A percentile compares a stretch with the other conserved stretches of the same genome.
These are phyloP conservation scores for Ascochyta viciae-villosae DNA, from an alignment of 2,329 filamentous ascomycete species.

Conservation along the genomic window DNA sequence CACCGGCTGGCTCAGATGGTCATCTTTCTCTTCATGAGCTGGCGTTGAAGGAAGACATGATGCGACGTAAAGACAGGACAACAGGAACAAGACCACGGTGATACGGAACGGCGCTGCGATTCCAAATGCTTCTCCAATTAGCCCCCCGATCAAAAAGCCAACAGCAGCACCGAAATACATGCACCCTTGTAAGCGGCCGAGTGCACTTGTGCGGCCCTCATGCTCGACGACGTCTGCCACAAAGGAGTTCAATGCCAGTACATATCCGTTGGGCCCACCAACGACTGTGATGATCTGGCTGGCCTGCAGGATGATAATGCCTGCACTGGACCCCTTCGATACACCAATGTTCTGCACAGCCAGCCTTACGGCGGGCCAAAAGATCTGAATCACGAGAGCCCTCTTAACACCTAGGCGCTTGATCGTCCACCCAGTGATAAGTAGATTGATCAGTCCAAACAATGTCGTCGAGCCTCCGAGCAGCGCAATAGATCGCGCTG, in stretches of 20 bases:
- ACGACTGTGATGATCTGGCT: slow-evolving; percentile 73
- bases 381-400: slow-evolving; percentile 68
- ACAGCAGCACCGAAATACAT: slow-evolving; percentile 72
- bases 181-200: slow-evolving; percentile 70
- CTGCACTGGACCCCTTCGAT: slow-evolving; percentile 63
- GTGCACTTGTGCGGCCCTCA: slow-evolving; percentile 66
- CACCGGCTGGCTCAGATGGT: slow-evolving; percentile 22
- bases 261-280: slow-evolving; percentile 73
- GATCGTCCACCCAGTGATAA: slow-evolving; percentile 71
- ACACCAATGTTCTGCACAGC: slow-evolving; percentile 71
- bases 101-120: slow-evolving; percentile 71
- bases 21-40: slow-evolving; percentile 30
- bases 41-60: slow-evolving; percentile 59
- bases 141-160: slow-evolving; percentile 70
- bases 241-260: slow-evolving; percentile 72
- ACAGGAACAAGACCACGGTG: slow-evolving; percentile 64
- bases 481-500: slow-evolving; percentile 69
- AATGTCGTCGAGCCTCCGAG: slow-evolving; percentile 72
- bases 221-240: slow-evolving; percentile 70
- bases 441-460: slow-evolving; percentile 71
- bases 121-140: slow-evolving; percentile 68
- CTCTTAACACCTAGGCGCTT: slow-evolving; percentile 70
- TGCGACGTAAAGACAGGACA: slow-evolving; percentile 52
- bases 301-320: slow-evolving; percentile 72
- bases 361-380: slow-evolving; percentile 70